Percentiles rank a stretch among this genome's conserved stretches.
These are phyloP conservation scores for Diaporthe amygdali DNA, from an alignment of 2,329 filamentous ascomycete genomes.

Conservation along the genomic window DNA sequence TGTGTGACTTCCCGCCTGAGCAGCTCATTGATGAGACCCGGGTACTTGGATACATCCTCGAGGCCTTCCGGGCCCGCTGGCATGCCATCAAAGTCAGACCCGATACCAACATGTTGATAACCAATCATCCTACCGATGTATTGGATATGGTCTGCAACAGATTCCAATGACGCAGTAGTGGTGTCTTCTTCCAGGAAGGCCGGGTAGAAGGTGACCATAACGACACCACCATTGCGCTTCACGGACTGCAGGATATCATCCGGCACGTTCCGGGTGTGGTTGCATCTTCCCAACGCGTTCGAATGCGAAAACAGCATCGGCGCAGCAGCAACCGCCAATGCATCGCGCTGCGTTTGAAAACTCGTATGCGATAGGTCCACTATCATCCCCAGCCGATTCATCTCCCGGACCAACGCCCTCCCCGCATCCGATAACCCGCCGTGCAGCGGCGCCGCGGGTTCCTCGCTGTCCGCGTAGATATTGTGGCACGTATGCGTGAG, in stretches of 20 bases:
- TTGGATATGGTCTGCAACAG: conserved; percentile 31
- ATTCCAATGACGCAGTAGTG: neutral
- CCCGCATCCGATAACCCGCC: conserved; percentile 29
- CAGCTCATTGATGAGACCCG: conserved; percentile 31
- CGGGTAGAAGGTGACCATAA: conserved; percentile 71
- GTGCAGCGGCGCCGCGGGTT: neutral
- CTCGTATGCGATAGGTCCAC: conserved; percentile 29
- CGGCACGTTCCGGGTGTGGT: conserved; percentile 70
- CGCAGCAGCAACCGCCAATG: conserved; percentile 24
- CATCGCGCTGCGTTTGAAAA: conserved; percentile 25
- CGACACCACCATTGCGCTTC: conserved; percentile 61
- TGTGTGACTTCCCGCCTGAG: neutral
- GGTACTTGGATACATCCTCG: conserved; percentile 32
- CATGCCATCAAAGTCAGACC: conserved; percentile 35
- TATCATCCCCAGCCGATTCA: conserved; percentile 37
- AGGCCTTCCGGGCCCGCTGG: conserved; percentile 1
- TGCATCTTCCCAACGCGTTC: neutral
- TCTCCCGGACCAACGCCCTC: conserved; percentile 31
- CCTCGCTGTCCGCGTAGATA: conserved; percentile 21
- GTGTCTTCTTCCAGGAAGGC: conserved; percentile 27
- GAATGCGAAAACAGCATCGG: conserved; percentile 30
- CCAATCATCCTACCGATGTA: conserved; percentile 24
- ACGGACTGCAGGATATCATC: conserved; percentile 69
- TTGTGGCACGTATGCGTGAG: conserved; percentile 31
- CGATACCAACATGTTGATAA: conserved; percentile 36